phyloP scores from a whole-genome alignment of 2,329 filamentous ascomycete genomes.

The Beauveria australis region DNA sequence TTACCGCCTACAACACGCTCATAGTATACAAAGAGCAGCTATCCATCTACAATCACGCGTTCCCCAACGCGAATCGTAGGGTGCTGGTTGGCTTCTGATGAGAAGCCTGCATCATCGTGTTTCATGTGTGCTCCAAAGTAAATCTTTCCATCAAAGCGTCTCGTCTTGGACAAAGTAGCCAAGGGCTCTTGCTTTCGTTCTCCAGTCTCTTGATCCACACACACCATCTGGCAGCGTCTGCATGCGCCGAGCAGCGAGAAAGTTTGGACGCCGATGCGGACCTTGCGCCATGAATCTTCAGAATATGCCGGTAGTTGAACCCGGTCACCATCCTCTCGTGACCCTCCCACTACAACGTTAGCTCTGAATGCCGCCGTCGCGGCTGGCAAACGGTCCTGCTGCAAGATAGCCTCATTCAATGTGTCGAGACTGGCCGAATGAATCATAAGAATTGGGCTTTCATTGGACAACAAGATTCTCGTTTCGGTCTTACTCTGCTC shows the following conservation, averaged over 20 bases:
- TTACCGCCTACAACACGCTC: neutral
- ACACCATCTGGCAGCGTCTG: conserved; percentile 91
- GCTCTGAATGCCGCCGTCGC: conserved; percentile 74
- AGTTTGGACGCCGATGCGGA: conserved; percentile 56
- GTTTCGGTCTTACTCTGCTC: conserved; percentile 26
- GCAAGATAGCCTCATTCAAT: conserved; percentile 64
- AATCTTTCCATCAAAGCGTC: conserved; percentile 74
- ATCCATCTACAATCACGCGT: conserved; percentile 20
- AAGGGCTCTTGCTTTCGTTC: conserved; percentile 78
- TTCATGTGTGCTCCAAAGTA: conserved; percentile 81
- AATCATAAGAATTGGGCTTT: conserved; percentile 84
- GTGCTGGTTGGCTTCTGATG: neutral
- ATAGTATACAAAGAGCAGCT: neutral
- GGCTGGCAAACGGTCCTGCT: conserved; percentile 54
- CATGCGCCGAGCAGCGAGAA: conserved; percentile 77
- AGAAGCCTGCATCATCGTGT: conserved; percentile 24
- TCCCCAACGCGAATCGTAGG: conserved; percentile 42
- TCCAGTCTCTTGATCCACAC: conserved; percentile 77
- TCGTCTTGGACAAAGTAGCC: conserved; percentile 77
- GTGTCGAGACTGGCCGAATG: conserved; percentile 70
- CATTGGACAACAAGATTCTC: conserved; percentile 78
- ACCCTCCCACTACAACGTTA: conserved; percentile 67
- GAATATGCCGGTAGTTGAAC: conserved; percentile 53
- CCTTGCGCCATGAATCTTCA: conserved; percentile 68
- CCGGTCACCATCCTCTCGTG: conserved; percentile 4